A percentile compares a stretch with the other conserved stretches of the same genome.
Evolutionary conservation across 2,329 filamentous ascomycete genomes (phyloP).

Genomic region (Fusarium sambucinum): DNA sequence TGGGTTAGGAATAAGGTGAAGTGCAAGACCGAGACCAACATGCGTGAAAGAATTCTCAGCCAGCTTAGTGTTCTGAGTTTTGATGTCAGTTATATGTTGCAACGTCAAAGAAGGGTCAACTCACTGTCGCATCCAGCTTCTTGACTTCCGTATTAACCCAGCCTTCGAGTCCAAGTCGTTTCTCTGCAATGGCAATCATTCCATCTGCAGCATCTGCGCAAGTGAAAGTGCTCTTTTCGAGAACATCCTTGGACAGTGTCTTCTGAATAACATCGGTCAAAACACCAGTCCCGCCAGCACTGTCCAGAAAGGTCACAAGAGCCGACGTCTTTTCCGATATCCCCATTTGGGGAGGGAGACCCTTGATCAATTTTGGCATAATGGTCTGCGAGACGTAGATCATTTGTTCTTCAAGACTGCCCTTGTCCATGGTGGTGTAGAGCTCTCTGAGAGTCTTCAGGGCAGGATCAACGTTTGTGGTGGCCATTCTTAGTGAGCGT

Average conservation of each 20-base stretch:
- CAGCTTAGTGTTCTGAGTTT: conserved; percentile 55
- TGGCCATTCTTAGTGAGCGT: conserved; percentile 20
- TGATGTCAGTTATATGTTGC: neutral
- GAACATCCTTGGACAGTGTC: conserved; percentile 53
- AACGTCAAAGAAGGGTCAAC: conserved; percentile 9
- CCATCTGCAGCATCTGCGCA: conserved; percentile 61
- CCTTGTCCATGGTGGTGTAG: conserved; percentile 33
- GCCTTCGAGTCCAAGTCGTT: conserved; percentile 54
- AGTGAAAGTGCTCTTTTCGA: conserved; percentile 60
- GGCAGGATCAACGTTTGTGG: conserved; percentile 4
- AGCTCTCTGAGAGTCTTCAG: conserved; percentile 30
- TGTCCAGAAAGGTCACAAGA: conserved; percentile 61
- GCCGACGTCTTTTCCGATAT: conserved; percentile 31
- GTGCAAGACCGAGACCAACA: conserved; percentile 60
- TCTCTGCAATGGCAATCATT: conserved; percentile 57
- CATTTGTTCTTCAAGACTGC: conserved; percentile 32
- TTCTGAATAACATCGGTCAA: conserved; percentile 60
- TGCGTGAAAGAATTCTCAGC: conserved; percentile 57
- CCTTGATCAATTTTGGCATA: conserved; percentile 32
- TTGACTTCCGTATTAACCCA: conserved; percentile 62
- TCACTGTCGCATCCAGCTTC: conserved; percentile 61
- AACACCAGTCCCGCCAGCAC: conserved; percentile 65
- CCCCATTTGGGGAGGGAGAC: conserved; percentile 46
- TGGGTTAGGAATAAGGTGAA: conserved; percentile 60
- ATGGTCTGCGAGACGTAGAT: conserved; percentile 38